These are phyloP conservation scores for Brassica nigra DNA, from an alignment of 345 rosid genomes.

Conservation along the genomic window DNA sequence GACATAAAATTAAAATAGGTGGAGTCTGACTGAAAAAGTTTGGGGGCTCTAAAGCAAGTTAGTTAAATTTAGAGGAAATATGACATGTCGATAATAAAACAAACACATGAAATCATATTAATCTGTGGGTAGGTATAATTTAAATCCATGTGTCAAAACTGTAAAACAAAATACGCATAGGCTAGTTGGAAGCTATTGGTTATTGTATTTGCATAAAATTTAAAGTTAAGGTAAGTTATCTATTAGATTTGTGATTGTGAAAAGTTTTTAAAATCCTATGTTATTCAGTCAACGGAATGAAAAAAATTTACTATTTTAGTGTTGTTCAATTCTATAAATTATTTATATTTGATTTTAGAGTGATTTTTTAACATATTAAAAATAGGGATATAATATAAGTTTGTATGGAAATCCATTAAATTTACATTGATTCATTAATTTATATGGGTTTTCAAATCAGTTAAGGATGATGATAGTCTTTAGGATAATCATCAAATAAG, in stretches of 20 bases:
- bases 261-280: background rate
- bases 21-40: slow-evolving; percentile 2
- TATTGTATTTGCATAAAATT: background rate
- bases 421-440: background rate
- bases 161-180: background rate
- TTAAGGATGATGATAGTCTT: background rate
- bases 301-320: no score
- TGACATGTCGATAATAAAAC: background rate
- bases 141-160: background rate
- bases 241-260: no score
- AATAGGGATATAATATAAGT: no score
- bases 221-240: background rate
- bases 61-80: background rate
- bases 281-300: background rate
- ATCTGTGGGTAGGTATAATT: background rate
- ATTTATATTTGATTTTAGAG: no score
- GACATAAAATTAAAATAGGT: background rate
- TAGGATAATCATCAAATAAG: background rate
- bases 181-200: background rate
- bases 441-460: background rate
- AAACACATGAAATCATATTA: background rate
- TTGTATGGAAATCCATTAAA: background rate
- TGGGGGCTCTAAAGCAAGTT: background rate
- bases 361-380: no score
- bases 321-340: background rate